These are phyloP conservation scores for Poa pratensis DNA, from an alignment of 176 grass and related monocot species.

Conservation along the genomic window DNA sequence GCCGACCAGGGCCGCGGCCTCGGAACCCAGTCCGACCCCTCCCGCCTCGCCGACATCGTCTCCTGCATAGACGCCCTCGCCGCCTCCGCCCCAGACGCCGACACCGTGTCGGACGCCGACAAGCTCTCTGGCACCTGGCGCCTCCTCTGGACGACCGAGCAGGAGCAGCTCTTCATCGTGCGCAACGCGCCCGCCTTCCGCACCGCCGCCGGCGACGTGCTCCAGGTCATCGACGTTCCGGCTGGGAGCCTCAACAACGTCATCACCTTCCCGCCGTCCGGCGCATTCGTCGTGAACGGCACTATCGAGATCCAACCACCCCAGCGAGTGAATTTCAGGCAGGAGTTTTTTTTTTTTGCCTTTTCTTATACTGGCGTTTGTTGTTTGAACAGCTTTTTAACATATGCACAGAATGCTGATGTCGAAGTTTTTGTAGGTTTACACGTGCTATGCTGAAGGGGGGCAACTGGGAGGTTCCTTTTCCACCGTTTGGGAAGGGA, in stretches of 20 bases:
- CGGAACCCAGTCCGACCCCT: conserved; percentile 63
- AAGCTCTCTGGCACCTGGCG: conserved; percentile 83
- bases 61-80: conserved; percentile 72
- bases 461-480: conserved; percentile 76
- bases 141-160: conserved; percentile 94
- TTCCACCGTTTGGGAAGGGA: conserved; percentile 92
- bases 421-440: conserved; percentile 53
- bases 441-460: conserved; percentile 74
- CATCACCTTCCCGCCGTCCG: conserved; percentile 87
- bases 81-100: conserved; percentile 24
- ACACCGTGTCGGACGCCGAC: conserved; percentile 55
- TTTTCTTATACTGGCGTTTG: background rate
- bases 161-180: conserved; percentile 97
- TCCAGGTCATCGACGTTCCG: conserved; percentile 87
- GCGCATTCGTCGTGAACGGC: conserved; percentile 77
- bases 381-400: background rate
- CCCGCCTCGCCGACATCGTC: conserved; percentile 74
- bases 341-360: background rate
- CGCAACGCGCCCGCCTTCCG: conserved; percentile 71
- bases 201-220: conserved; percentile 83
- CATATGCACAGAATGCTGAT: background rate
- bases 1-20: conserved; percentile 78
- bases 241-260: conserved; percentile 71
- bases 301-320: conserved; percentile 70
- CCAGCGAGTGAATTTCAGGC: conserved; percentile 92